Evolutionary conservation across 371 early-diverging fungal genomes (phyloP), one percentile per base, ranked within the genome.

Genomic region (Mortierella sp.): DNA sequence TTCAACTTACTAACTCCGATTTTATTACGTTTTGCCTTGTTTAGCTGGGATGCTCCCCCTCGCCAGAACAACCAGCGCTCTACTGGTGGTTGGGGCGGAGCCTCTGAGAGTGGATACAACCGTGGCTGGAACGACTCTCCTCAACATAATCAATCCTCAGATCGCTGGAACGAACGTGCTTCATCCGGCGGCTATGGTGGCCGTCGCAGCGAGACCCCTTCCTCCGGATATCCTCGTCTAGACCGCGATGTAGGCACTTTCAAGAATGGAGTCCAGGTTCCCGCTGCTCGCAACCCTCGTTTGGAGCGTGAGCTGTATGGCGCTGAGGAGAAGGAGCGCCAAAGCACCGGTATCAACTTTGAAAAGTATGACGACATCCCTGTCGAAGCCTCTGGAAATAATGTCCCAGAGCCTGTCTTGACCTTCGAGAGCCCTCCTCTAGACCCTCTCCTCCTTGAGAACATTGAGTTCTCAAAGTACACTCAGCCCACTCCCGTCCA

Each of bases 281-380:
- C 89, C 61, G 93, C 89, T 23, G 83, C 86, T 65, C 87, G 90
- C 68, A 93, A 95, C 86, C 87, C 91, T 61, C 89, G 92, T 47
- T 66, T 93, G 32, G 98, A 98, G 83, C 70, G 82, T 37, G 93
- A 93, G 69, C 88, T 97, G 28, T 97, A 88, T 77, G 95, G 96
- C 23, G 82, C 89, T 7, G 89, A 92, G 29, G 92, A 93, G 53
- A 83, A 83, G 55, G 93, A 93, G 69, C 87, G 86, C 49, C 87
- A 86, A 77, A 88, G 88, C 83, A 91, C 94, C 29, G 98, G 98
- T 19, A 97, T 98, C 85, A 97, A 98, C 86, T 98, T 98, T 91
- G 95, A 95, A 64, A 96, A 96, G 76, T 98, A 98, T 85, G 95
- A 97, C 63, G 94, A 96, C 83, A 98, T 98, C 62, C 99, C 99